phyloP scores from a whole-genome alignment of 257 asterid genomes.

The Solanum lycopersicoides region DNA sequence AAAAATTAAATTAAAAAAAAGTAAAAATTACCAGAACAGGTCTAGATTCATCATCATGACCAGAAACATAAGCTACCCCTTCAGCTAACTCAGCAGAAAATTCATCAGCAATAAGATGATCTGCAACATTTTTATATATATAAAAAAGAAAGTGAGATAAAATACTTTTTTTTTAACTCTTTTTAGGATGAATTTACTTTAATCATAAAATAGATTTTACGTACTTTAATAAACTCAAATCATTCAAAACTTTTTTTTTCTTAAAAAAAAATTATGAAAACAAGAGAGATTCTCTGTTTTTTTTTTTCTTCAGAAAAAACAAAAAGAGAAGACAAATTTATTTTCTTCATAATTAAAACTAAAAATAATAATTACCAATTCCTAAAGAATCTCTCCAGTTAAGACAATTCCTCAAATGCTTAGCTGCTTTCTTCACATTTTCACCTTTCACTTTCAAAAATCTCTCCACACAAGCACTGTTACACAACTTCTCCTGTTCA shows the following conservation, averaged over 20 bases:
- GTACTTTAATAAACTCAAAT: constrained; percentile 5
- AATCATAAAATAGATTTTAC: not conserved
- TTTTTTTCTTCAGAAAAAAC: constrained; percentile 9
- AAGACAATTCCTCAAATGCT: constrained; percentile 65
- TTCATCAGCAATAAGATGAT: constrained; percentile 84
- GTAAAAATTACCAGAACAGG: constrained; percentile 65
- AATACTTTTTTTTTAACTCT: not conserved
- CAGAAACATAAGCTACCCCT: constrained; percentile 92
- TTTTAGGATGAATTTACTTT: constrained; percentile 1
- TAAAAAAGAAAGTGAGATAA: not conserved
- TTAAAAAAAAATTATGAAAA: not conserved
- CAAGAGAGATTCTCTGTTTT: constrained; percentile 25
- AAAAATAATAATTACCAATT: constrained; percentile 30
- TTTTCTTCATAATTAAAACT: not conserved
- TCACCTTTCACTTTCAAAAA: constrained; percentile 76
- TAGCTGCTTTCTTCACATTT: constrained; percentile 79
- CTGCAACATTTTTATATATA: constrained; percentile 23
- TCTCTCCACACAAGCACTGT: constrained; percentile 63
- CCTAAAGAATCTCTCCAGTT: constrained; percentile 85
- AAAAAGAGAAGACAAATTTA: constrained; percentile 8
- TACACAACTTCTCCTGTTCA: constrained; percentile 81
- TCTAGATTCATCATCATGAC: constrained; percentile 76
- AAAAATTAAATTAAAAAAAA: not conserved
- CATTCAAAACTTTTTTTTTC: not conserved
- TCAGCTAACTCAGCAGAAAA: constrained; percentile 93